Percentiles rank a stretch among this genome's conserved stretches.
Evolutionary conservation across 768 basidiomycete species (phyloP).

Genomic region (Mycena polygramma): DNA sequence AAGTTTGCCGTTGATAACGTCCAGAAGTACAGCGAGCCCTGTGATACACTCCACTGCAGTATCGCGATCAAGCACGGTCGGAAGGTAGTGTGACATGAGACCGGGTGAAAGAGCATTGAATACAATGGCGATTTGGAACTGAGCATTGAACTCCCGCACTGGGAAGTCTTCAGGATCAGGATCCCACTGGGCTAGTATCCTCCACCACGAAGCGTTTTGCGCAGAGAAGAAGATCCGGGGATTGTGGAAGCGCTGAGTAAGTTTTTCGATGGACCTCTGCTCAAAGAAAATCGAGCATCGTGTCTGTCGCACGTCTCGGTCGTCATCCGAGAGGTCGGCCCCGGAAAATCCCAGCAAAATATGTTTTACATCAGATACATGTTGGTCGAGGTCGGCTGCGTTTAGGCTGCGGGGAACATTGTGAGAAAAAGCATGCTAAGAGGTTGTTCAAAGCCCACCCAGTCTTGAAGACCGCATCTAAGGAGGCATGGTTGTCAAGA

Average conservation of each 20-base stretch:
- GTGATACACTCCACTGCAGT: slow-evolving; percentile 16
- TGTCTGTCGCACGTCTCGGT: slow-evolving; percentile 13
- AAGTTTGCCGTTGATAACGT: slow-evolving; percentile 23
- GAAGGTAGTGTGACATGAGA: neutral
- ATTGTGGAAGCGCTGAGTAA: slow-evolving; percentile 20
- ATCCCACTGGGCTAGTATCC: slow-evolving; percentile 15
- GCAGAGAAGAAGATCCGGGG: slow-evolving; percentile 14
- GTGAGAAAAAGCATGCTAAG: neutral
- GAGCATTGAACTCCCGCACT: slow-evolving; percentile 12
- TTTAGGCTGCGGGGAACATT: neutral
- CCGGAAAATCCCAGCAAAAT: slow-evolving; percentile 8
- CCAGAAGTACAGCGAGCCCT: slow-evolving; percentile 18
- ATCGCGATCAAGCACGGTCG: slow-evolving; percentile 12
- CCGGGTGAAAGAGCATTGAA: slow-evolving; percentile 27
- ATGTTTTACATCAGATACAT: slow-evolving; percentile 16
- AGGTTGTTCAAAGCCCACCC: neutral
- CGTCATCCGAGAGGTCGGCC: slow-evolving; percentile 15
- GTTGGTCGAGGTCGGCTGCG: slow-evolving; percentile 5
- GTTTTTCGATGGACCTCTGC: slow-evolving; percentile 20
- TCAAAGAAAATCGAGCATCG: slow-evolving; percentile 20
- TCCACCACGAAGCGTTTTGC: slow-evolving; percentile 5
- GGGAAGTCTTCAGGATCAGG: slow-evolving; percentile 9
- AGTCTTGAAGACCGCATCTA: slow-evolving; percentile 6
- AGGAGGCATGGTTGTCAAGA: neutral
- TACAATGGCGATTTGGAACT: slow-evolving; percentile 9